Evolutionary conservation across 768 basidiomycete genomes (phyloP).

Genomic region (Lactarius hengduanensis): DNA sequence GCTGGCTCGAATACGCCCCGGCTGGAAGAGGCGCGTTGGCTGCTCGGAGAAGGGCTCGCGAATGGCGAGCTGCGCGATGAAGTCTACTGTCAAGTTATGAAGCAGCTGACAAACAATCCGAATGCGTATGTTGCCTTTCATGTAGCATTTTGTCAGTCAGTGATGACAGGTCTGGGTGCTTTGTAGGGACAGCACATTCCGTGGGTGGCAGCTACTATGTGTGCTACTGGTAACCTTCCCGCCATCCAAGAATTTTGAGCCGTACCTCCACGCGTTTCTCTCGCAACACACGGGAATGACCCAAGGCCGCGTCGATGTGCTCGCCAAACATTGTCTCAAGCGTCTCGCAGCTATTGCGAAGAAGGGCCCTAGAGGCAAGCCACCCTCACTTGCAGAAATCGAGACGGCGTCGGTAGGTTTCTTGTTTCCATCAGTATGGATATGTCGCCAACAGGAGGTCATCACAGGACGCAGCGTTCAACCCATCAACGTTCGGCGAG

Average conservation of each 20-base stretch:
- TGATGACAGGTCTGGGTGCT: background rate
- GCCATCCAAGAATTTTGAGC: slow-evolving; percentile 90
- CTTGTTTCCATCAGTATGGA: slow-evolving; percentile 1
- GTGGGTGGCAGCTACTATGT: slow-evolving; percentile 91
- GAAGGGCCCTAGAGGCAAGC: slow-evolving; percentile 84
- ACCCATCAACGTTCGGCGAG: slow-evolving; percentile 92
- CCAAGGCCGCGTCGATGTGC: slow-evolving; percentile 80
- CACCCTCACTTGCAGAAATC: slow-evolving; percentile 80
- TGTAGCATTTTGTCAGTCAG: background rate
- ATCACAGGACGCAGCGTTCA: slow-evolving; percentile 83
- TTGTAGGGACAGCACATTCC: slow-evolving; percentile 76
- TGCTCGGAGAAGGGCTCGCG: slow-evolving; percentile 73
- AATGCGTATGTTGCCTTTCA: slow-evolving; percentile 53
- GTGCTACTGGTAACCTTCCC: slow-evolving; percentile 90
- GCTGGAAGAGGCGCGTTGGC: slow-evolving; percentile 85
- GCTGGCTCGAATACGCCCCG: slow-evolving; percentile 46
- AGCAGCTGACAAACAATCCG: slow-evolving; percentile 84
- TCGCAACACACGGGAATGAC: slow-evolving; percentile 61
- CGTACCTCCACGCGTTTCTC: slow-evolving; percentile 79
- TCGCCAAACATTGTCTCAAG: slow-evolving; percentile 89
- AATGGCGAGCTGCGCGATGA: slow-evolving; percentile 89
- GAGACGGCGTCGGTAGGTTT: slow-evolving; percentile 81
- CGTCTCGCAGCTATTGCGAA: slow-evolving; percentile 70
- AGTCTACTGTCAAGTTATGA: slow-evolving; percentile 90
- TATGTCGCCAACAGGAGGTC: slow-evolving; percentile 18